Evolutionary conservation across 1,284 basidiomycete genomes (phyloP).

Genomic region (Pulveroboletus sp.): DNA sequence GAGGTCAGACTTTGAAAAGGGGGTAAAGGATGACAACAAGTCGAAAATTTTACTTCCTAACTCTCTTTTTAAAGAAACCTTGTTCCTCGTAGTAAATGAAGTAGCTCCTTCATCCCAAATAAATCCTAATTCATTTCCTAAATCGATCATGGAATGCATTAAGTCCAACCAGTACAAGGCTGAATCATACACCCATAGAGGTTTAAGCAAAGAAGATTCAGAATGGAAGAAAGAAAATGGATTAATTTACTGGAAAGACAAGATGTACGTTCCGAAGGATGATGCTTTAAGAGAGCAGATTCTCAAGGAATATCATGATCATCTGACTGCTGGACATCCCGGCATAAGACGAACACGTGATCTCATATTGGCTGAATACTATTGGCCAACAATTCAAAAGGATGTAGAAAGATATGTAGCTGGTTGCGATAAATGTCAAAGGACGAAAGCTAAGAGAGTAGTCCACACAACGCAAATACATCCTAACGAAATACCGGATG

Average conservation of each 20-base stretch:
- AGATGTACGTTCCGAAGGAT: neutral
- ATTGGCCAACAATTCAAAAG: neutral
- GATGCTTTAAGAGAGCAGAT: neutral
- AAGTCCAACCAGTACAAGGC: no score
- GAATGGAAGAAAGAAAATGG: no score
- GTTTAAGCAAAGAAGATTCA: no score
- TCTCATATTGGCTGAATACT: neutral
- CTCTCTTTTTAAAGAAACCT: neutral
- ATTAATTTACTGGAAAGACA: no score
- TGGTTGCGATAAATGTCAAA: conserved; percentile 1
- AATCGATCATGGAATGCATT: no score
- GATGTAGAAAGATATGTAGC: neutral
- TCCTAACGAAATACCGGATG: neutral
- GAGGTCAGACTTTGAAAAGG: neutral
- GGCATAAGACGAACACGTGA: neutral
- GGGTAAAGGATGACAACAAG: neutral
- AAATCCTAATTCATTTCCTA: no score
- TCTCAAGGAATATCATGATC: neutral
- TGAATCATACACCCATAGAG: neutral
- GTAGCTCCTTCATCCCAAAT: no score
- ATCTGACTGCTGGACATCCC: neutral
- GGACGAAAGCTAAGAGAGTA: neutral
- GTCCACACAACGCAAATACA: no score
- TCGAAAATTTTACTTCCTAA: no score
- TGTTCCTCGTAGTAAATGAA: neutral